These are phyloP conservation scores for Cercospora sojina DNA, from an alignment of 2,329 filamentous ascomycete species.

Conservation along the genomic window DNA sequence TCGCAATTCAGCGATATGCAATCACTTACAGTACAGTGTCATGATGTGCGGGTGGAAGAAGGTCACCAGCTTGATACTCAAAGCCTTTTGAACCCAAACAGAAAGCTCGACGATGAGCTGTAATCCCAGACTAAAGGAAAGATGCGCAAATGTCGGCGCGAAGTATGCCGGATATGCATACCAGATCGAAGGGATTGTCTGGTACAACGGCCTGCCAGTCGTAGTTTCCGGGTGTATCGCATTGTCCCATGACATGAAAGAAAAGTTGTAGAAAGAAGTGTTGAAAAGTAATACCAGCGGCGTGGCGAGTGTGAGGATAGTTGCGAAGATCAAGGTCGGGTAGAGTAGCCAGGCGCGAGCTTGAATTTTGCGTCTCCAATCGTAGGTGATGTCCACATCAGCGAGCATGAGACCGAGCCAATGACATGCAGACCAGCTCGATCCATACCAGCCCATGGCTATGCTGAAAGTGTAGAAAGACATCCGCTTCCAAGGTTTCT, in stretches of 20 bases:
- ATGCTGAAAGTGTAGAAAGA: conserved; percentile 47
- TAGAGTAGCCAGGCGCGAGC: conserved; percentile 41
- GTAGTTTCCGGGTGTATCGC: conserved; percentile 45
- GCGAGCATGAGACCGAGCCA: conserved; percentile 49
- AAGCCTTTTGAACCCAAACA: conserved; percentile 43
- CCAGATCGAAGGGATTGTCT: conserved; percentile 44
- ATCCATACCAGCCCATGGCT: conserved; percentile 49
- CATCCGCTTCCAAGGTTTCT: conserved; percentile 50
- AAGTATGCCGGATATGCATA: conserved; percentile 51
- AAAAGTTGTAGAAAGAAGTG: conserved; percentile 39
- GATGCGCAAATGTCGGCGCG: conserved; percentile 45
- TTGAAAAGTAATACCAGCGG: conserved; percentile 43
- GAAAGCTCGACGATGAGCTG: conserved; percentile 41
- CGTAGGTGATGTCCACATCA: conserved; percentile 50
- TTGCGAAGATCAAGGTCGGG: conserved; percentile 39
- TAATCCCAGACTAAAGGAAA: conserved; percentile 42
- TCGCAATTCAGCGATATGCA: background rate
- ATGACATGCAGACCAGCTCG: conserved; percentile 48
- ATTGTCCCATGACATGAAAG: conserved; percentile 44
- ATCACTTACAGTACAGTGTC: conserved; percentile 45
- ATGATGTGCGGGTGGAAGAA: conserved; percentile 51
- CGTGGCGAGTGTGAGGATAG: conserved; percentile 38
- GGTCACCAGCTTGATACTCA: conserved; percentile 43
- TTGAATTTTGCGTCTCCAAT: conserved; percentile 44
- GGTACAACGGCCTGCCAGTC: conserved; percentile 46